Base-by-base conservation (phyloP, 306 rosid species). In the Citrullus mucosospermus region DNA sequence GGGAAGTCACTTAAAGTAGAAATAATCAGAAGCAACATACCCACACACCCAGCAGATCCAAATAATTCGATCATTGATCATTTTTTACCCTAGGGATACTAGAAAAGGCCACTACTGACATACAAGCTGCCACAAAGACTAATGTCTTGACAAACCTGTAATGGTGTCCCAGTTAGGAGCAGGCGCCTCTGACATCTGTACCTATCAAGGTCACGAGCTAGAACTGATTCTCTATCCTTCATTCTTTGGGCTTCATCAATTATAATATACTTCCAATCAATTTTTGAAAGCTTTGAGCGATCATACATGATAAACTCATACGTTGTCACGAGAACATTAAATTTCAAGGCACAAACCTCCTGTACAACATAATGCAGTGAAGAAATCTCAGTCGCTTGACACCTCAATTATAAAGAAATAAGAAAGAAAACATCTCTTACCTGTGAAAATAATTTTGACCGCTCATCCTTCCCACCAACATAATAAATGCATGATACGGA, bases 221-320 rank as follows among this genome's bases (percentile, higher is more conserved):
- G 86, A 82, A 96, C 99, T 0, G 99, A 96, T 77, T 96, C 99
- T 78, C 99, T 90, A 79, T 96, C 99, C 79, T 96, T 96, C 99
- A 96, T 96, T 86, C 99, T 85, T 70, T 96, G 99, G 78, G 99
- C 99, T 84, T 96, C 99, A 82, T 96, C 99, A 88, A 96, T 96
- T 85, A 96, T 69, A 75, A 96, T 93, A 83, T 96, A 96, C 83
- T 93, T 96, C 99, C 99, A 96, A 79, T 92, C 98, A 81, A 96
- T 78, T 87, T 91, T 96, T 17, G 99, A 96, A 73, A 96, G 93
- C 81, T 92, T 96, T 56, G 99, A 83, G 61, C 99, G 99, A 81
- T 96, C 99, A 82, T 92, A 96, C 99, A 96, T 96, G 88, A 96
- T 96, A 87, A 96, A 96, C 90, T 96, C 99, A 78, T 96, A 96